Evolutionary conservation across 106 monocot genomes (phyloP), one percentile per base, ranked within the genome.

Genomic region (Xerophyta viscosa): DNA sequence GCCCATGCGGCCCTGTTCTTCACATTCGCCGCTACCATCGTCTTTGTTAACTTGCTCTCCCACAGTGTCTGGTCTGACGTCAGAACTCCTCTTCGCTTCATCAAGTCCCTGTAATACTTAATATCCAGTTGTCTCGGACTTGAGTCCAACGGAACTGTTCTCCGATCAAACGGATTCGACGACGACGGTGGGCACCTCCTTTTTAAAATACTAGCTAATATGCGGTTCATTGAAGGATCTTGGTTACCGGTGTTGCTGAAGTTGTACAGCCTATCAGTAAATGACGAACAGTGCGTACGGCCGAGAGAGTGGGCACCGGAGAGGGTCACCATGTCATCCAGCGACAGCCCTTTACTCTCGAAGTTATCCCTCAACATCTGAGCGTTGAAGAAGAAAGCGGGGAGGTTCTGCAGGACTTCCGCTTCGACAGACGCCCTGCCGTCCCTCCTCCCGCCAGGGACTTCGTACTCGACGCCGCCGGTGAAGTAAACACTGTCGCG

Each of bases 291-390:
- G 31, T 56, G 56, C 14, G 37, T 20, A 6, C 0, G 23, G 37
- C 56, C 56, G 37, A 56, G 0, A 9, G 56, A 56, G 37, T 56
- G 56, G 11, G 56, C 56, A 13, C 56, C 56, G 20, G 56, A 56
- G 36, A 56, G 56, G 1, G 39, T 37, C 19, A 56, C 56, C 56
- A 39, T 53, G 14, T 53, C 52, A n/a, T 53, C 28, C 0, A 31
- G 29, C 3, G 52, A 53, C 5, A 53, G 11, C 12, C 52, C 52
- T 53, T 53, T 41, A 4, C 12, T 57, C 4, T 10, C 41, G 37
- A 42, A 57, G 39, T 53, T 53, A n/a, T 29, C 52, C 12, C n/a
- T 29, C 28, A 53, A 13, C 29, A 29, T 26, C 7, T 53, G 2
- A 15, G 30, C 11, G 28, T 53, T 53, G 52, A 53, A 53, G n/a